Evolutionary conservation across 2,329 filamentous ascomycete species (phyloP).

Genomic region (Aspergillus chevalieri): DNA sequence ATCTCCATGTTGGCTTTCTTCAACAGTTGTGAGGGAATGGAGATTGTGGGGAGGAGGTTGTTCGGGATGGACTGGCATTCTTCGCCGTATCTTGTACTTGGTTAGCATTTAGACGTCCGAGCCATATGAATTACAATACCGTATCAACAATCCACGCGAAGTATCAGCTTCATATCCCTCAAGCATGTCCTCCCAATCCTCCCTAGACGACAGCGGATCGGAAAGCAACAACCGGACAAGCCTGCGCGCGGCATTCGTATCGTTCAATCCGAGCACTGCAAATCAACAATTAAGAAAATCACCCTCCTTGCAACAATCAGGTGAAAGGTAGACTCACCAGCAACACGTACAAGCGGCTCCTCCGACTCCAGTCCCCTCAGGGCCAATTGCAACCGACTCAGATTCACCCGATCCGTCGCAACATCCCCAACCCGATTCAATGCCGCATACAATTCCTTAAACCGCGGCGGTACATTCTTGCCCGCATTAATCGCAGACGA

Average conservation of each 20-base stretch:
- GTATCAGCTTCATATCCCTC: slow-evolving; percentile 43
- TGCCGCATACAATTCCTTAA: slow-evolving; percentile 49
- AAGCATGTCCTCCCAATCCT: slow-evolving; percentile 62
- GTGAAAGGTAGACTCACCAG: slow-evolving; percentile 34
- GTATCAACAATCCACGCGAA: slow-evolving; percentile 57
- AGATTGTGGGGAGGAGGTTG: slow-evolving; percentile 50
- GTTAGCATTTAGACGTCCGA: background rate
- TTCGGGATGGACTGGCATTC: slow-evolving; percentile 42
- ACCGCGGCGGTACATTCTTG: slow-evolving; percentile 47
- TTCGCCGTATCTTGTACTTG: slow-evolving; percentile 48
- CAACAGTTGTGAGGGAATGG: slow-evolving; percentile 52
- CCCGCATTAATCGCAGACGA: slow-evolving; percentile 49
- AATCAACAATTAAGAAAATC: background rate
- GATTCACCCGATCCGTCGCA: slow-evolving; percentile 52
- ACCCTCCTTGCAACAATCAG: background rate
- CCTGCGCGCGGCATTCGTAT: slow-evolving; percentile 46
- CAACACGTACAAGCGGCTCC: slow-evolving; percentile 50
- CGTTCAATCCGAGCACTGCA: slow-evolving; percentile 46
- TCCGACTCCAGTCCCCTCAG: slow-evolving; percentile 52
- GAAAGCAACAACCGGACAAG: slow-evolving; percentile 65
- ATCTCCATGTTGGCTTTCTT: slow-evolving; percentile 55
- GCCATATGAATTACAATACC: slow-evolving; percentile 24
- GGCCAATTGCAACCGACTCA: slow-evolving; percentile 55
- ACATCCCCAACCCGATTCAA: slow-evolving; percentile 47
- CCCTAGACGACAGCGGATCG: slow-evolving; percentile 59